These are phyloP conservation scores for Lentinula sp. DNA, from an alignment of 768 basidiomycete genomes.

Conservation along the genomic window DNA sequence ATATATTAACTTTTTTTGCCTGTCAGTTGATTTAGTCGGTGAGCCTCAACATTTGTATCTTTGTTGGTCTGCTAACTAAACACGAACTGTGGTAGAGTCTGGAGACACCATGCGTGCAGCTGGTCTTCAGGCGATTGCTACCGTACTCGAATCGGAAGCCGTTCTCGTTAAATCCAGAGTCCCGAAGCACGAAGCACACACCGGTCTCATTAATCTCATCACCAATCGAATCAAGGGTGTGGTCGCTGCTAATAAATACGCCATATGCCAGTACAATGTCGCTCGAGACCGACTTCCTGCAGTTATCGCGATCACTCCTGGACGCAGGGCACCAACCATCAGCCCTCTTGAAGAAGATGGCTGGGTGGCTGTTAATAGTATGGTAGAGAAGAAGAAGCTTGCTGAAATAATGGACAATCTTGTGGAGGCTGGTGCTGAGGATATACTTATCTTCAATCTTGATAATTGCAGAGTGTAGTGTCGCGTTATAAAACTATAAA, in stretches of 20 bases:
- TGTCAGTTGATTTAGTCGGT: constrained; percentile 91
- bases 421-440: constrained; percentile 78
- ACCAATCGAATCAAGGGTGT: constrained; percentile 89
- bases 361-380: constrained; percentile 90
- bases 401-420: constrained; percentile 89
- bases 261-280: constrained; percentile 91
- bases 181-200: constrained; percentile 56
- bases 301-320: constrained; percentile 77
- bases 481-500: background rate
- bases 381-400: constrained; percentile 80
- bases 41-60: constrained; percentile 19
- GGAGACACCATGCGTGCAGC: constrained; percentile 99
- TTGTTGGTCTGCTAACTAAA: constrained; percentile 1
- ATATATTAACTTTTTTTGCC: background rate
- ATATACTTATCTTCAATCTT: constrained; percentile 83
- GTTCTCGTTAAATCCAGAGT: constrained; percentile 82
- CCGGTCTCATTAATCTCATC: constrained; percentile 69
- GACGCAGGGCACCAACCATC: constrained; percentile 84
- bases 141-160: constrained; percentile 81
- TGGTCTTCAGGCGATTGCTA: constrained; percentile 89
- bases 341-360: constrained; percentile 73
- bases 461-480: constrained; percentile 87
- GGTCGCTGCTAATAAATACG: constrained; percentile 80
- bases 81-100: constrained; percentile 55
- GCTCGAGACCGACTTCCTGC: constrained; percentile 51